Evolutionary conservation across 345 rosid genomes (phyloP).

Genomic region (Syzygium aqueum): DNA sequence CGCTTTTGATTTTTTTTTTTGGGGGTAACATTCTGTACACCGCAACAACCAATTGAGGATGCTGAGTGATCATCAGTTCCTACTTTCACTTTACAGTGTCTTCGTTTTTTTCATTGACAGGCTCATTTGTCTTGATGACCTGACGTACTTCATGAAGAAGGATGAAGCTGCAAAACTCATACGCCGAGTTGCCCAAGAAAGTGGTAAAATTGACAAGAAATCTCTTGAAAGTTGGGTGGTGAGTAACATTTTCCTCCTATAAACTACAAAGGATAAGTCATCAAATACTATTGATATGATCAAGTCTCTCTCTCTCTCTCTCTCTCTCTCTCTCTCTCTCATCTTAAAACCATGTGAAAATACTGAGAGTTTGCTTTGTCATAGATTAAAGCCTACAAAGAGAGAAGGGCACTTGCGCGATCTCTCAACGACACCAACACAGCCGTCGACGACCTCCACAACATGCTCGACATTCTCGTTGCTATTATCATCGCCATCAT

Average conservation of each 20-base stretch:
- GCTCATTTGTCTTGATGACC: conserved; percentile 20
- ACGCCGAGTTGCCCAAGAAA: conserved; percentile 9
- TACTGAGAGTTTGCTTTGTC: not conserved
- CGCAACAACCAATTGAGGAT: not conserved
- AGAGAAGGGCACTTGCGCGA: conserved; percentile 29
- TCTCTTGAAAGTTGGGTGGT: conserved; percentile 36
- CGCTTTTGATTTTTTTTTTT: not conserved
- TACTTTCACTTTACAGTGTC: not conserved
- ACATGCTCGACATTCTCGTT: conserved; percentile 25
- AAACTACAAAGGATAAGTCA: not conserved
- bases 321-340: not conserved
- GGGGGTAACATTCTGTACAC: not conserved
- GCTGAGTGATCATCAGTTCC: not conserved
- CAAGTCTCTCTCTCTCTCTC: not conserved
- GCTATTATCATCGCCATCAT: conserved; percentile 21
- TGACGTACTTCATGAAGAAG: conserved; percentile 27
- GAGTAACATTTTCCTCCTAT: not conserved
- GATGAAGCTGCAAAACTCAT: conserved; percentile 26
- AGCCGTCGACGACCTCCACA: conserved; percentile 44
- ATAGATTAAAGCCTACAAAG: conserved; percentile 33
- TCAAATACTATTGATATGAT: not conserved
- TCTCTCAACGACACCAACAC: conserved; percentile 50
- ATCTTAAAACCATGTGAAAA: not conserved
- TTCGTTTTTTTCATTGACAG: conserved; percentile 3
- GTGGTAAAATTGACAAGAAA: conserved; percentile 17